Base-by-base conservation (phyloP, 2,329 filamentous ascomycete species). In the Tolypocladium tundrense region DNA sequence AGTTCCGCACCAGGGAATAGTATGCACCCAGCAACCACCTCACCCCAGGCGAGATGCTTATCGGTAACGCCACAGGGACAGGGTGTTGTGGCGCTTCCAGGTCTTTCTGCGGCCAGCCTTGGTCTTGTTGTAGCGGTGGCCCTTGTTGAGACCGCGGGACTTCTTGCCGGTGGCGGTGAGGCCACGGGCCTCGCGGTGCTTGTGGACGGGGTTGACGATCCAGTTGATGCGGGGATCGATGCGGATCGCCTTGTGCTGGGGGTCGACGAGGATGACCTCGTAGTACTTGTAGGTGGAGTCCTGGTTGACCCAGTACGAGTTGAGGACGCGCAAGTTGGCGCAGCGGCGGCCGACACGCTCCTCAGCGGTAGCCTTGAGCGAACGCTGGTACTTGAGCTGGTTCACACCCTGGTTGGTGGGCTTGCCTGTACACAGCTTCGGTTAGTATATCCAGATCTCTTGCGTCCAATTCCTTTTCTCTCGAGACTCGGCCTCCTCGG, bases 241-340 rank as follows among this genome's bases (percentile, higher is more conserved):
- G 79, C 94, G 94, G 86, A 99, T 99, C 75, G 94, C 94, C 87
- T 97, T 97, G 90, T 99, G 94, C 84, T 95, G 90, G 77, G 94
- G 94, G 84, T 99, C 94, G 76, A 99, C 93, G 75, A 97, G 90
- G 84, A 99, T 97, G 80, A 97, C 88, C 83, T 99, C 94, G 85
- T 86, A 99, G 90, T 99, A 99, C 87, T 99, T 99, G 90, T 97
- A 99, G 81, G 94, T 99, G 62, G 92, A 97, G 85, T 99, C 94
- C 86, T 97, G 91, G 90, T 99, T 99, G 85, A 99, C 91, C 95
- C 95, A 99, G 92, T 99, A 99, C 65, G 93, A 97, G 90, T 99
- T 99, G 75, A 99, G 89, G 75, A 99, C 94, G 76, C 94, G 91
- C 79, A 99, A 82, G 84, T 99, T 99, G 81, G 92, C 91, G 84